A percentile compares a stretch with the other conserved stretches of the same genome.
Evolutionary conservation across 306 rosid species (phyloP).

Genomic region (Lupinus albus): DNA sequence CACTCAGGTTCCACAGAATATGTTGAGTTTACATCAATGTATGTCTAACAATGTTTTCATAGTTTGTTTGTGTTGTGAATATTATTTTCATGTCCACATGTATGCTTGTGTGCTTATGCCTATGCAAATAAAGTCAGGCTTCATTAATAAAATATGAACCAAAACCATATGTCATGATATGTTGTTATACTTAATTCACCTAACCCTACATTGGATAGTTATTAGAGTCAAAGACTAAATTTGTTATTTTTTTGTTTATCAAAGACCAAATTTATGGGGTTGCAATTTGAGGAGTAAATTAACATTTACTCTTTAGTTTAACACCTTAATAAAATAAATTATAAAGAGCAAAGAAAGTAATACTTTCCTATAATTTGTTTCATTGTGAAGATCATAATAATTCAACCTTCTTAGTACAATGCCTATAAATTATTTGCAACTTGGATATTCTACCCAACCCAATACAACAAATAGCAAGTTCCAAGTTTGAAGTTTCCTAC

Average conservation of each 20-base stretch:
- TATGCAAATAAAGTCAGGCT: not conserved
- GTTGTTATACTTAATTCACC: constrained; percentile 3
- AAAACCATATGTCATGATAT: not conserved
- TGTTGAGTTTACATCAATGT: constrained; percentile 74
- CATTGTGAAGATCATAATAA: not conserved
- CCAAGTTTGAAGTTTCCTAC: constrained; percentile 35
- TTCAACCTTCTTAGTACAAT: constrained; percentile 12
- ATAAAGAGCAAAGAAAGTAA: too few species aligned
- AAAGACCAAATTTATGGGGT: too few species aligned
- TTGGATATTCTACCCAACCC: constrained; percentile 29
- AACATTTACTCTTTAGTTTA: too few species aligned
- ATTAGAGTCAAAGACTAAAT: too few species aligned
- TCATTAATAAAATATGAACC: not conserved
- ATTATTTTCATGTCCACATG: constrained; percentile 25
- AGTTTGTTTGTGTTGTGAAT: not conserved
- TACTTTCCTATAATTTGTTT: too few species aligned
- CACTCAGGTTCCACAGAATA: constrained; percentile 80
- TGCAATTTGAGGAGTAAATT: too few species aligned
- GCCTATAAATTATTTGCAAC: constrained; percentile 31
- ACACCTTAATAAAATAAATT: too few species aligned
- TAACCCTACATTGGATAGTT: not conserved
- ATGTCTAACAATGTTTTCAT: constrained; percentile 29
- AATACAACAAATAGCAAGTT: constrained; percentile 33
- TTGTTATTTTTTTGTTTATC: too few species aligned
- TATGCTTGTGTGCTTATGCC: not conserved